phyloP scores from a whole-genome alignment of 2,329 filamentous ascomycete genomes.

The Ceratocystis alfenasii region DNA sequence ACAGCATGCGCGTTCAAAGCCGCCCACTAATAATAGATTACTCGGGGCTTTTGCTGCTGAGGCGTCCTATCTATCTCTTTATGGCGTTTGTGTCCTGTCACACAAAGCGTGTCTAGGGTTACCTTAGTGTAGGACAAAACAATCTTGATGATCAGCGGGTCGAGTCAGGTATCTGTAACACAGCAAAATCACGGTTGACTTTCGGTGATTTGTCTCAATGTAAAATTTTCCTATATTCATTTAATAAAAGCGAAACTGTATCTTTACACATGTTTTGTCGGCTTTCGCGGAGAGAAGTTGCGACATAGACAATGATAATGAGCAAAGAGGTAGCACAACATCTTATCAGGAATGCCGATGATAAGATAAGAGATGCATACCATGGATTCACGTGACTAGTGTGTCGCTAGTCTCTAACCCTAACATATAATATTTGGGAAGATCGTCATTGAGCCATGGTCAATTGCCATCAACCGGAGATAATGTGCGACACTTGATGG shows the following conservation, averaged over 20 bases:
- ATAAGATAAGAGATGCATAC: neutral
- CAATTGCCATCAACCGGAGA: neutral
- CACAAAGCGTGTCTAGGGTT: neutral
- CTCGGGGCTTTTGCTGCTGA: neutral
- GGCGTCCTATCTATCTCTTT: neutral
- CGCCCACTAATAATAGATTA: neutral
- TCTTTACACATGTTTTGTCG: neutral
- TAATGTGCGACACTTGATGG: neutral
- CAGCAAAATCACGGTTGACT: neutral
- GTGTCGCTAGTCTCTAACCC: too few species aligned
- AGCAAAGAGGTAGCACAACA: conserved; percentile 11
- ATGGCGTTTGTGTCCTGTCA: neutral
- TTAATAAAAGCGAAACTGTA: neutral
- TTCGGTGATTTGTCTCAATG: neutral
- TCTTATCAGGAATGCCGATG: conserved; percentile 7
- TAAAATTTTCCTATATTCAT: neutral
- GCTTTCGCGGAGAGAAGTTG: neutral
- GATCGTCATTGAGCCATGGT: neutral
- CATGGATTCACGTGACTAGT: too few species aligned
- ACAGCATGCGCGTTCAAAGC: neutral
- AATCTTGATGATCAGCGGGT: neutral
- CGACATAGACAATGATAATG: conserved; percentile 13
- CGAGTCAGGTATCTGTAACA: neutral
- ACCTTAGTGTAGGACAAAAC: neutral
- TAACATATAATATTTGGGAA: neutral